A percentile compares a stretch with the other conserved stretches of the same genome.
phyloP scores from a whole-genome alignment of 2,329 filamentous ascomycete genomes.

The Diplodia mutila region DNA sequence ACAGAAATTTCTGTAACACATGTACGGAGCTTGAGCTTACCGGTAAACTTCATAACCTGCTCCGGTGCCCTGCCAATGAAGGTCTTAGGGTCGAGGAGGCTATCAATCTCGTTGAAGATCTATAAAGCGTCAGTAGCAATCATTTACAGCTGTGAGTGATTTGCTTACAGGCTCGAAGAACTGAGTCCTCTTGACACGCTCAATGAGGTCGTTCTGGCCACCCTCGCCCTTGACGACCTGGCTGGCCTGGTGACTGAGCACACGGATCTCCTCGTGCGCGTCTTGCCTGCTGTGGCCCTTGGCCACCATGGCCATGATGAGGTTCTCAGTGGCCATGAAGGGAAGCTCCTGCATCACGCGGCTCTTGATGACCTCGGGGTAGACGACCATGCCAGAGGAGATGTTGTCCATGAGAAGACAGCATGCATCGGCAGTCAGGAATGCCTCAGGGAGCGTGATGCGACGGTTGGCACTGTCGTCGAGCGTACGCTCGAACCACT shows the following conservation, averaged over 20 bases:
- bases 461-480: slow-evolving; percentile 75
- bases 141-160: neutral
- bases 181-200: slow-evolving; percentile 70
- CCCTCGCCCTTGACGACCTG: slow-evolving; percentile 73
- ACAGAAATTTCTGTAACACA: neutral
- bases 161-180: slow-evolving; percentile 68
- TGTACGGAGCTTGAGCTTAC: neutral
- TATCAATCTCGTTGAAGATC: slow-evolving; percentile 68
- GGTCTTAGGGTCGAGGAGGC: slow-evolving; percentile 65
- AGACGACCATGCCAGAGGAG: slow-evolving; percentile 73
- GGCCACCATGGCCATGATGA: slow-evolving; percentile 68
- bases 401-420: slow-evolving; percentile 73
- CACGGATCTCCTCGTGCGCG: slow-evolving; percentile 82
- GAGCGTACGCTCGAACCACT: slow-evolving; percentile 79
- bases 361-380: slow-evolving; percentile 71
- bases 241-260: slow-evolving; percentile 76
- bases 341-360: slow-evolving; percentile 77
- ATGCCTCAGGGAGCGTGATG: slow-evolving; percentile 54
- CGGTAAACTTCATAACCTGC: slow-evolving; percentile 56
- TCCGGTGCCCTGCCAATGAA: slow-evolving; percentile 62
- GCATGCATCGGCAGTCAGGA: slow-evolving; percentile 58
- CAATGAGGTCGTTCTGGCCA: slow-evolving; percentile 78
- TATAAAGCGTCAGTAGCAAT: neutral
- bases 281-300: slow-evolving; percentile 76
- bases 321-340: slow-evolving; percentile 74